These are phyloP conservation scores for Metschnikowia similis DNA, from an alignment of 805 yeast species.

Conservation along the genomic window DNA sequence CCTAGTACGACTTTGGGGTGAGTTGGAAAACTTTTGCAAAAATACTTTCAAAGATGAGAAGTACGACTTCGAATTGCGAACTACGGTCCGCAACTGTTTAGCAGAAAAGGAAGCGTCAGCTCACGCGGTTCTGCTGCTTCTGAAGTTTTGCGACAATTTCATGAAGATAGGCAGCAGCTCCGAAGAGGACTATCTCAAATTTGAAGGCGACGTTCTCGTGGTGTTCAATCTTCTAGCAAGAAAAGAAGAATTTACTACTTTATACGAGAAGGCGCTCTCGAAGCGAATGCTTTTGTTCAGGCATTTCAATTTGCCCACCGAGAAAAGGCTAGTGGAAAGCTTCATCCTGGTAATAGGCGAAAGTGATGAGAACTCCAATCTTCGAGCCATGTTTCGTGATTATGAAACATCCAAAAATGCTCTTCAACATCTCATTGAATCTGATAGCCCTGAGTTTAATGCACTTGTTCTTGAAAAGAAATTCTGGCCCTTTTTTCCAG, in stretches of 20 bases:
- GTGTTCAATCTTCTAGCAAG: constrained; percentile 32
- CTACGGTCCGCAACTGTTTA: constrained; percentile 22
- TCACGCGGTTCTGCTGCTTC: constrained; percentile 20
- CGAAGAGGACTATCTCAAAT: constrained; percentile 13
- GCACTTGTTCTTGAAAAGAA: constrained; percentile 32
- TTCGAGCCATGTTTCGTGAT: constrained; percentile 35
- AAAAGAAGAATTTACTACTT: constrained; percentile 28
- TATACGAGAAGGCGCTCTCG: constrained; percentile 35
- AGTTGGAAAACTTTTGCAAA: constrained; percentile 10
- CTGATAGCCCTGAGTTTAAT: constrained; percentile 15
- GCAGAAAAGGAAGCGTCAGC: constrained; percentile 13
- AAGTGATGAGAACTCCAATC: constrained; percentile 24
- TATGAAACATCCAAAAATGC: constrained; percentile 19
- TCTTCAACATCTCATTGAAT: constrained; percentile 8
- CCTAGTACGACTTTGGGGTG: constrained; percentile 15
- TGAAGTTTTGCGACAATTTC: constrained; percentile 30
- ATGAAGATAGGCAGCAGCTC: constrained; percentile 19
- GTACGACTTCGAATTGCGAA: constrained; percentile 31
- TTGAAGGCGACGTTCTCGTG: constrained; percentile 18
- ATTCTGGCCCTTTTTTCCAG: constrained; percentile 41
- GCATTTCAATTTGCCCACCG: constrained; percentile 17
- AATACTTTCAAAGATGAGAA: constrained; percentile 11
- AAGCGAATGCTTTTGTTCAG: constrained; percentile 29
- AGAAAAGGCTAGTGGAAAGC: constrained; percentile 21
- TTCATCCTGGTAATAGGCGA: constrained; percentile 29